A percentile compares a stretch with the other conserved stretches of the same genome.
phyloP scores from a whole-genome alignment of 805 yeast species.

The Cyberlindnera maclurae region DNA sequence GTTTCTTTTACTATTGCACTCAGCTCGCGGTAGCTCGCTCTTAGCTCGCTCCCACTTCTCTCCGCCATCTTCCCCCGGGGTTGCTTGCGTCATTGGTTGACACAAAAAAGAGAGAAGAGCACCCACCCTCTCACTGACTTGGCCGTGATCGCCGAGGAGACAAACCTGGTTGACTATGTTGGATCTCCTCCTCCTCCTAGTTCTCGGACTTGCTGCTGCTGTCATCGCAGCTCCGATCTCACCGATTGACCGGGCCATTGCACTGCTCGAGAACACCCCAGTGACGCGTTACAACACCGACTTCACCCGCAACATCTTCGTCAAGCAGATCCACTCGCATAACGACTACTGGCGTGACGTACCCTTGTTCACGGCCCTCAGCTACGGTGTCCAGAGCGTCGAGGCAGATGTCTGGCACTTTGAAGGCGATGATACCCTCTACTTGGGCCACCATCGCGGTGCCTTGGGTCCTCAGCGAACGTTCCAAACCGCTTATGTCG shows the following conservation, averaged over 20 bases:
- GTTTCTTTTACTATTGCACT: no score
- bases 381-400: slow-evolving; percentile 47
- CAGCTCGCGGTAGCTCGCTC: no score
- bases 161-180: no score
- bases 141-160: no score
- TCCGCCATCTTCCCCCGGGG: no score
- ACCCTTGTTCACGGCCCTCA: slow-evolving; percentile 52
- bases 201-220: slow-evolving; percentile 3
- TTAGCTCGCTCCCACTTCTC: no score
- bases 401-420: slow-evolving; percentile 62
- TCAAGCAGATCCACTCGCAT: slow-evolving; percentile 52
- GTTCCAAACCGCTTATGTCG: slow-evolving; percentile 45
- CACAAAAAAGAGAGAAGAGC: no score
- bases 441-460: slow-evolving; percentile 58
- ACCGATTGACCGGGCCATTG: slow-evolving; percentile 16
- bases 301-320: slow-evolving; percentile 20
- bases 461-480: slow-evolving; percentile 42
- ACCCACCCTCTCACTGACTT: no score
- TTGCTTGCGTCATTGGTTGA: no score
- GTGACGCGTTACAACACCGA: slow-evolving; percentile 17
- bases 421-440: slow-evolving; percentile 31
- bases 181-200: not conserved
- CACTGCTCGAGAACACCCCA: slow-evolving; percentile 11
- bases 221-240: not conserved
- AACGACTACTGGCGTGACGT: slow-evolving; percentile 64